Percentiles rank a stretch among this genome's conserved stretches.
These are phyloP conservation scores for Cymbopogon citratus DNA, from an alignment of 176 grass and related monocot genomes.

Conservation along the genomic window DNA sequence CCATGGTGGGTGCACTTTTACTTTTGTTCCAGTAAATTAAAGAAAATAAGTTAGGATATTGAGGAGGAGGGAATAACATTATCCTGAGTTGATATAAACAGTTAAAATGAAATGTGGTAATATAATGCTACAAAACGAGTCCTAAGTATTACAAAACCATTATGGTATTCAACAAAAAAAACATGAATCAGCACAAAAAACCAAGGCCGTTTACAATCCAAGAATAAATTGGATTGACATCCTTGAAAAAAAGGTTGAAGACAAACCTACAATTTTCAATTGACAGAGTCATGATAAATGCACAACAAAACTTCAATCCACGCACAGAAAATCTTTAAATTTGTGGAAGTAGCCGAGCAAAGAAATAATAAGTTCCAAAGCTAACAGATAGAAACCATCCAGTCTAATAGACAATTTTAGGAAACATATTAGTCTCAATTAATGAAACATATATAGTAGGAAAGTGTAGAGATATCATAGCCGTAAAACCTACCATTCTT, in stretches of 20 bases:
- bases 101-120: background rate
- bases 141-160: background rate
- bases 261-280: background rate
- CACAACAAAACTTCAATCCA: background rate
- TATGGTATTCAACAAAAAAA: background rate
- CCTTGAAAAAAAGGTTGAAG: background rate
- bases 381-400: background rate
- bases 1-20: too few species aligned
- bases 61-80: too few species aligned
- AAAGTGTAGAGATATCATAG: background rate
- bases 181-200: background rate
- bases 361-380: background rate
- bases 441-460: background rate
- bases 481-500: background rate
- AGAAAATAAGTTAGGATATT: too few species aligned
- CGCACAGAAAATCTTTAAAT: background rate
- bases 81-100: background rate
- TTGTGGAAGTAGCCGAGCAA: background rate
- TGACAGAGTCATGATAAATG: background rate
- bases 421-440: background rate
- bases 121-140: background rate
- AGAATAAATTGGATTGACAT: background rate
- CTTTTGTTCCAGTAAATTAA: too few species aligned
- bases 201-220: background rate
- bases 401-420: background rate